Evolutionary conservation across 1,139 yeast species (phyloP), one percentile per base, ranked within the genome.

Genomic region (Pichia sp.): DNA sequence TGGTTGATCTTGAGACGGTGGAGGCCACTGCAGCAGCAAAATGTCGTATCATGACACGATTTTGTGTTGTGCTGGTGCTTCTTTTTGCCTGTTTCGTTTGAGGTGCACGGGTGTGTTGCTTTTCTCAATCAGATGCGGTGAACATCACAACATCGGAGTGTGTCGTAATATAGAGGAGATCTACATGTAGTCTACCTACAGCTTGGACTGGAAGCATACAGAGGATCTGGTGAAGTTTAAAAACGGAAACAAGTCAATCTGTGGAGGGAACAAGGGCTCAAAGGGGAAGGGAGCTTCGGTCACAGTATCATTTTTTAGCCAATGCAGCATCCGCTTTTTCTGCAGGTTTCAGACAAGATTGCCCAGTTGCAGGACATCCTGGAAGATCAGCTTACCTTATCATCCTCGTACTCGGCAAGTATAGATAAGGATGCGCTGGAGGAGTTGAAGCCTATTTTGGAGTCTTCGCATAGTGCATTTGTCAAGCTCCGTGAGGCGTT

Each of bases 361-460:
- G 19, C n/a, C 5, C 52, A 10, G 34, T 38, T 15, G 41, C 49
- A 30, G 26, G 48, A 19, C 53, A 52, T 4, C 31, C 32, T 45
- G 7, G 48, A 45, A 7, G 48, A 45, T 23, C 30, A 44, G 3
- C n/a, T 7, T 16, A 8, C 40, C 3, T 30, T 45, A 45, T n/a
- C 36, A 19, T 54, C 51, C 41, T 19, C 57, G 68, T 70, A 50
- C 68, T 65, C 52, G 55, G 63, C 63, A 3, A 11, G 26, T 44
- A 23, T n/a, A 19, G 16, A 44, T 44, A 26, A 23, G 29, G 32
- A 44, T 11, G 32, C 19, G 29, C 19, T 10, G 7, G 23, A 15
- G n/a, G 45, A 42, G 11, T 42, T 42, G 29, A 42, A 4, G 6
- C n/a, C 23, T n/a, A 16, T 16, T 10, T 42, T 42, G 29, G 30